A percentile compares a stretch with the other conserved stretches of the same genome.
phyloP scores from a whole-genome alignment of 257 asterid species.

The Nicotiana obtusifolia region DNA sequence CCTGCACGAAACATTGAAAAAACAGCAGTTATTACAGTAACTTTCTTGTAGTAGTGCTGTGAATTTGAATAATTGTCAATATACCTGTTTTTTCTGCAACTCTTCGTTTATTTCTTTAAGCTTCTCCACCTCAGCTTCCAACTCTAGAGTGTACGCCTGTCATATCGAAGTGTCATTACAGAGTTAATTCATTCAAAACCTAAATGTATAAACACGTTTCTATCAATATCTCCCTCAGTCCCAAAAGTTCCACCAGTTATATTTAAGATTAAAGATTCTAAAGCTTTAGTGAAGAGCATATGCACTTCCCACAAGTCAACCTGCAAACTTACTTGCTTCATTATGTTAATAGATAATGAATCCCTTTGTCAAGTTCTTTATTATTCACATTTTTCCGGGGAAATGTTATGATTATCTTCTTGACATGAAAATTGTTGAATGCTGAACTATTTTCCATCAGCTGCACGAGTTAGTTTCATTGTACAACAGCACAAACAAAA shows the following conservation, averaged over 20 bases:
- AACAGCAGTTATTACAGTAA: background rate
- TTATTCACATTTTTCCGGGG: background rate
- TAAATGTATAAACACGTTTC: background rate
- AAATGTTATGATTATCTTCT: background rate
- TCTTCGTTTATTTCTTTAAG: constrained; percentile 67
- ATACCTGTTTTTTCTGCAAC: constrained; percentile 73
- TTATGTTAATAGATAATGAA: background rate
- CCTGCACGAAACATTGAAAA: constrained; percentile 36
- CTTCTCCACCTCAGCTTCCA: constrained; percentile 85
- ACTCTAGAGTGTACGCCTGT: constrained; percentile 84
- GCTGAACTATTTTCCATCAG: background rate
- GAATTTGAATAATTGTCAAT: background rate
- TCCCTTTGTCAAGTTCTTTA: background rate
- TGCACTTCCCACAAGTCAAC: background rate
- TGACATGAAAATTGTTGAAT: background rate
- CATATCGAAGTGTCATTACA: constrained; percentile 4
- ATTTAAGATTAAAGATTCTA: background rate
- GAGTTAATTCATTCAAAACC: background rate
- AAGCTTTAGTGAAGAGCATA: background rate
- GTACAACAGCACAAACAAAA: background rate
- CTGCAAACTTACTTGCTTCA: background rate
- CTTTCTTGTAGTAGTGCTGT: background rate
- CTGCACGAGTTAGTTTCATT: background rate
- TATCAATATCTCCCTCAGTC: background rate
- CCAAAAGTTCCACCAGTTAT: background rate